A percentile compares a stretch with the other conserved stretches of the same genome.
Evolutionary conservation across 2,329 filamentous ascomycete genomes (phyloP).

Genomic region (Aspergillus chevalieri): DNA sequence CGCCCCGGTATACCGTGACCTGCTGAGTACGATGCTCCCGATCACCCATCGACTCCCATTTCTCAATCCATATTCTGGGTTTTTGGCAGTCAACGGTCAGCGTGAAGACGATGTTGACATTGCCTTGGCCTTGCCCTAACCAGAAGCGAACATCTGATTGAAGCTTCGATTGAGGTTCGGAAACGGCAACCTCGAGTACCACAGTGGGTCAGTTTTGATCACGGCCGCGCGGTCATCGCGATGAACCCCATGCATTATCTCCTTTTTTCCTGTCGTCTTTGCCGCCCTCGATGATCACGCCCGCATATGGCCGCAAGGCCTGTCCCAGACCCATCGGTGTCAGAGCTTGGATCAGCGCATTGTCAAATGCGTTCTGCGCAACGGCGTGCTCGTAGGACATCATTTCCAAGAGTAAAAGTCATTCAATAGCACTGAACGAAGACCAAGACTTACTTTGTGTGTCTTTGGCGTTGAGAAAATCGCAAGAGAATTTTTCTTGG

Average conservation of each 20-base stretch:
- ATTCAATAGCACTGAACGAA: no score
- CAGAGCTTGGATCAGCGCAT: not conserved
- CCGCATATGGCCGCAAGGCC: not conserved
- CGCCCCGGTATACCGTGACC: constrained; percentile 1
- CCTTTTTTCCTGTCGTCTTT: not conserved
- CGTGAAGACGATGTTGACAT: not conserved
- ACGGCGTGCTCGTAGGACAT: not conserved
- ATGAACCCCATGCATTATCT: not conserved
- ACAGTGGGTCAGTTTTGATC: not conserved
- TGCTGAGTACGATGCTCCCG: not conserved
- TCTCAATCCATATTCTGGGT: constrained; percentile 2
- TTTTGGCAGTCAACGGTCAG: constrained; percentile 3
- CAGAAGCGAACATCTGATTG: constrained; percentile 2
- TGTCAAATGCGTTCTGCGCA: not conserved
- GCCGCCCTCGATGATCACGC: not conserved
- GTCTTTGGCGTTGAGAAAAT: not conserved
- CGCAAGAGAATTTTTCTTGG: not conserved
- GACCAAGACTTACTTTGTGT: not conserved
- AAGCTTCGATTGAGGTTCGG: constrained; percentile 1
- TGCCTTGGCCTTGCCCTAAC: constrained; percentile 6
- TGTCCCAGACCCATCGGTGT: not conserved
- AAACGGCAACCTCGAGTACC: not conserved
- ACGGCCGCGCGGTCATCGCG: not conserved
- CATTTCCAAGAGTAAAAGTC: not conserved
- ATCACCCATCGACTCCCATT: not conserved